Percentiles rank a stretch among this genome's conserved stretches.
These are phyloP conservation scores for Trametes versicolor DNA, from an alignment of 1,284 basidiomycete species.

Conservation along the genomic window DNA sequence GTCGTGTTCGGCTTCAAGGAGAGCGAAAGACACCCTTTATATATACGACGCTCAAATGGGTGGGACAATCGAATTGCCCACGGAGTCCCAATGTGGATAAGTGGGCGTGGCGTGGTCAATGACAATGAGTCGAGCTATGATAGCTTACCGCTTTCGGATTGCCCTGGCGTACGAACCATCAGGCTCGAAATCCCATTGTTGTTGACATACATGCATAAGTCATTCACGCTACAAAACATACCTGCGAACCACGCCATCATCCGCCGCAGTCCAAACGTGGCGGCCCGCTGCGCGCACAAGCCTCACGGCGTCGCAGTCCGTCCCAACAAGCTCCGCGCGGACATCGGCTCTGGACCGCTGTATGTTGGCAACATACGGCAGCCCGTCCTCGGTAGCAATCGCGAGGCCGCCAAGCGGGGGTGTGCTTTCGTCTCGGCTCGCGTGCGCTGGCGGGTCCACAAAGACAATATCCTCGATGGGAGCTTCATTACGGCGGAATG, in stretches of 20 bases:
- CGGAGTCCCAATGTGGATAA: neutral
- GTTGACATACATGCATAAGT: neutral
- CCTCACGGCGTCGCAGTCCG: constrained; percentile 61
- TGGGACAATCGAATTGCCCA: neutral
- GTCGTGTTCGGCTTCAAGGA: neutral
- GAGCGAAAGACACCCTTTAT: neutral
- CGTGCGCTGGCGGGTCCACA: constrained; percentile 29
- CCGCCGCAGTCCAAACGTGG: constrained; percentile 67
- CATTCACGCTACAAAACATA: constrained; percentile 34
- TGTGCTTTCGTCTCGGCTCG: constrained; percentile 5
- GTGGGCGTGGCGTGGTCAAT: neutral
- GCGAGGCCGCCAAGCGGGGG: constrained; percentile 51
- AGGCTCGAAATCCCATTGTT: neutral
- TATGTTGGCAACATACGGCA: constrained; percentile 61
- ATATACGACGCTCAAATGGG: neutral
- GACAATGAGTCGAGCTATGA: neutral
- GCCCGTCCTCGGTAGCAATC: constrained; percentile 64
- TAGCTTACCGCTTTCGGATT: neutral
- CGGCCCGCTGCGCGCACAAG: constrained; percentile 44
- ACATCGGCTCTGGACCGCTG: constrained; percentile 50
- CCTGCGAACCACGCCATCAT: constrained; percentile 64
- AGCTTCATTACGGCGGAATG: constrained; percentile 64
- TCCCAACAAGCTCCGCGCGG: constrained; percentile 56
- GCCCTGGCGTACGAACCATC: neutral
- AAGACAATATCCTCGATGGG: constrained; percentile 66